A percentile compares a stretch with the other conserved stretches of the same genome.
These are phyloP conservation scores for Dovyalis caffra DNA, from an alignment of 345 rosid species.

Conservation along the genomic window DNA sequence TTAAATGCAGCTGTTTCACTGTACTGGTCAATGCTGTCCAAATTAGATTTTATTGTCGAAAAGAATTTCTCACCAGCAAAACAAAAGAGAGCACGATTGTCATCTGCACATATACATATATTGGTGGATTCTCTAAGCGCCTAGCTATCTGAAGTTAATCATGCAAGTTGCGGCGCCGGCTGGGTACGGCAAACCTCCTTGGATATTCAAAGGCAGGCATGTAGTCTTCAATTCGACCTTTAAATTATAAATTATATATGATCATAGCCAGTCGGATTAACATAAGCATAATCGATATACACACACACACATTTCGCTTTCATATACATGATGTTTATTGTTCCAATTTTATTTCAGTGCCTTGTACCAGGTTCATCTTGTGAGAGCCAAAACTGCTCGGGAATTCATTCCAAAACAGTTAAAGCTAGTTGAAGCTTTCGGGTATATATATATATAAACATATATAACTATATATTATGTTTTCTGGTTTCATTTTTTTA, in stretches of 20 bases:
- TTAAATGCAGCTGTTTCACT: no score
- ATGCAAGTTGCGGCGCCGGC: slow-evolving; percentile 56
- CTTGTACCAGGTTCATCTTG: slow-evolving; percentile 92
- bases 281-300: neutral
- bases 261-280: no score
- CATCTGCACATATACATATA: no score
- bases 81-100: no score
- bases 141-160: no score
- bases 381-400: slow-evolving; percentile 78
- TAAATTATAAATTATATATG: no score
- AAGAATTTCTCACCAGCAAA: no score
- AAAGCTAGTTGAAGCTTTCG: slow-evolving; percentile 89
- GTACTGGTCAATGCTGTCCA: no score
- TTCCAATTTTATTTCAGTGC: slow-evolving; percentile 52
- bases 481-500: neutral
- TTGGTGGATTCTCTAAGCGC: no score
- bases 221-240: slow-evolving; percentile 16
- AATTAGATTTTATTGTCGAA: no score
- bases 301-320: neutral
- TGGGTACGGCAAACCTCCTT: slow-evolving; percentile 79
- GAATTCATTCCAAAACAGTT: slow-evolving; percentile 76
- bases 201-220: slow-evolving; percentile 93
- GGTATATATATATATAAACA: slow-evolving; percentile 42
- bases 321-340: neutral
- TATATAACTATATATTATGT: neutral